phyloP scores from a whole-genome alignment of 345 rosid genomes.

The Sonneratia alba region DNA sequence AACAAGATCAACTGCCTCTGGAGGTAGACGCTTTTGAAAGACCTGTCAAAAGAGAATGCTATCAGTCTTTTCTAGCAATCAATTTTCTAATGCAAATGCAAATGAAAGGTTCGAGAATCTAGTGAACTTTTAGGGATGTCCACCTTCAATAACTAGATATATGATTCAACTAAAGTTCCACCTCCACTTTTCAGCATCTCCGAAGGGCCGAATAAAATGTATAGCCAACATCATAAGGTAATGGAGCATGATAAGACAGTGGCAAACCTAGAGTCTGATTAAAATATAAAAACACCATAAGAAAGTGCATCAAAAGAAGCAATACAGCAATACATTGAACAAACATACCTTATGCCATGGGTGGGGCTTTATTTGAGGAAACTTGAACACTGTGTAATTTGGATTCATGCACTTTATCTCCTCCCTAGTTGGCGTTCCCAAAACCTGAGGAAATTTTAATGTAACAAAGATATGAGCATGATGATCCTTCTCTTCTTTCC shows the following conservation, averaged over 20 bases:
- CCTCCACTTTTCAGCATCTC: no score
- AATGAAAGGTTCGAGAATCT: background rate
- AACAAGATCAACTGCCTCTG: conserved; percentile 95
- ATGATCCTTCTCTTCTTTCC: background rate
- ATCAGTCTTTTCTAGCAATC: background rate
- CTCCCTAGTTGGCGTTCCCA: conserved; percentile 96
- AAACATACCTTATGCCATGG: conserved; percentile 86
- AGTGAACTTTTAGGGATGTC: no score
- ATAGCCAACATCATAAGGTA: background rate
- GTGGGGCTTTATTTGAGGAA: conserved; percentile 92
- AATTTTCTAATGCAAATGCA: background rate
- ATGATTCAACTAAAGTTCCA: no score
- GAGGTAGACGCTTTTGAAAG: conserved; percentile 82
- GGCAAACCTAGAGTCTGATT: background rate
- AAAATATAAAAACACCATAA: background rate
- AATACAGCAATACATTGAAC: background rate
- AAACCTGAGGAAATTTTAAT: conserved; percentile 35
- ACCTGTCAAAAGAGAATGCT: conserved; percentile 29
- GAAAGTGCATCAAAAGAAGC: background rate
- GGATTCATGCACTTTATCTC: conserved; percentile 99
- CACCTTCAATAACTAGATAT: no score
- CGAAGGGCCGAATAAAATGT: no score
- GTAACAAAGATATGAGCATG: background rate
- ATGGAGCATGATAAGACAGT: background rate
- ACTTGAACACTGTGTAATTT: conserved; percentile 83